Percentiles rank a stretch among this genome's conserved stretches.
Evolutionary conservation across 352 stramenopile species (phyloP).

Genomic region (Elongisporangium senticosum): DNA sequence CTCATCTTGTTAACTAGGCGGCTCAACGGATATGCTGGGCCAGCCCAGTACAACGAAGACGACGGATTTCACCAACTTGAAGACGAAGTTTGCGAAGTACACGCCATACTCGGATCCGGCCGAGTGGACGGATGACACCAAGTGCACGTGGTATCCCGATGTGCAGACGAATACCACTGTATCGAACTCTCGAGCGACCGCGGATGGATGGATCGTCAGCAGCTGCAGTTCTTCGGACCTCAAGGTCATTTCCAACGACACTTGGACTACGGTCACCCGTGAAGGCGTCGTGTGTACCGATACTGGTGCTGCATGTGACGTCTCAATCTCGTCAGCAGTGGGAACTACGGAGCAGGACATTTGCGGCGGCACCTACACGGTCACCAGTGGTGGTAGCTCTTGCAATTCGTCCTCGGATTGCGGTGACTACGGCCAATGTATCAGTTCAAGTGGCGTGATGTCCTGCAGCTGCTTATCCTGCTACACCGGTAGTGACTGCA

Average conservation of each 20-base stretch:
- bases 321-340: slow-evolving; percentile 33
- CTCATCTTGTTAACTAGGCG: slow-evolving; percentile 23
- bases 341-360: slow-evolving; percentile 75
- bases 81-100: slow-evolving; percentile 65
- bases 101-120: slow-evolving; percentile 42
- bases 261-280: slow-evolving; percentile 65
- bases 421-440: slow-evolving; percentile 69
- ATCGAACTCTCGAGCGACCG: slow-evolving; percentile 44
- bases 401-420: slow-evolving; percentile 65
- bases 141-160: slow-evolving; percentile 57
- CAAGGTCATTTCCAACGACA: slow-evolving; percentile 55
- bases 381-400: slow-evolving; percentile 53
- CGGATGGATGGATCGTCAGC: slow-evolving; percentile 60
- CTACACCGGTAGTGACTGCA: slow-evolving; percentile 76
- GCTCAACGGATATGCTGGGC: slow-evolving; percentile 52
- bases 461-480: slow-evolving; percentile 69
- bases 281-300: slow-evolving; percentile 70
- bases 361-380: slow-evolving; percentile 55
- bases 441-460: slow-evolving; percentile 51
- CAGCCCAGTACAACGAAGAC: slow-evolving; percentile 56
- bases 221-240: slow-evolving; percentile 44
- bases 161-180: slow-evolving; percentile 52
- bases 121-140: slow-evolving; percentile 46
- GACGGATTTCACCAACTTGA: slow-evolving; percentile 70
- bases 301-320: slow-evolving; percentile 59